Conservation (phyloP, 2,329 filamentous ascomycete genomes). For the Microdochium paspali region DNA sequence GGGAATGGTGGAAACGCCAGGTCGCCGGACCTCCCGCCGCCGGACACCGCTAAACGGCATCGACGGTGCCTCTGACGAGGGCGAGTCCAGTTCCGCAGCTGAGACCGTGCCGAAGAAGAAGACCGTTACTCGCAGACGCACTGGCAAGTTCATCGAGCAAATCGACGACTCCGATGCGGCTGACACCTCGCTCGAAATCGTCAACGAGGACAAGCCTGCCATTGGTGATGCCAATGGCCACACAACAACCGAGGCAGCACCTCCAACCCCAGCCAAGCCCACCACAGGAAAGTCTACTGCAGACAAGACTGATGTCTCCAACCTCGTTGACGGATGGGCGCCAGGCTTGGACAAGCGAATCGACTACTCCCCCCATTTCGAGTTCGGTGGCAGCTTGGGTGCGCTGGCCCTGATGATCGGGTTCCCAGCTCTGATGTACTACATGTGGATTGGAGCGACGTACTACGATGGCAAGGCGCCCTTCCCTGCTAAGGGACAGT, state of each 20-base stretch:
- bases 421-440: constrained; percentile 95
- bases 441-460: constrained; percentile 95
- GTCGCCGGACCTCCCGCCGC: constrained; percentile 36
- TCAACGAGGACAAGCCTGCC: constrained; percentile 12
- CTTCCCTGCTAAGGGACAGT: constrained; percentile 53
- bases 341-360: constrained; percentile 52
- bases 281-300: constrained; percentile 3
- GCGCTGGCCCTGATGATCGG: constrained; percentile 78
- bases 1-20: constrained; percentile 50
- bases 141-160: constrained; percentile 40
- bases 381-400: constrained; percentile 85
- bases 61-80: constrained; percentile 35
- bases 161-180: constrained; percentile 31
- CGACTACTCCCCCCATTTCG: constrained; percentile 56
- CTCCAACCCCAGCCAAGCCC: not conserved
- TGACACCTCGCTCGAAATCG: constrained; percentile 4
- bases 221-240: constrained; percentile 15
- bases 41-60: constrained; percentile 34
- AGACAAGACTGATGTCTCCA: constrained; percentile 7
- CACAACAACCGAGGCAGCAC: constrained; percentile 4
- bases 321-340: constrained; percentile 45
- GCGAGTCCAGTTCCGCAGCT: constrained; percentile 37
- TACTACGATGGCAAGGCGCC: constrained; percentile 87
- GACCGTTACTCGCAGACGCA: constrained; percentile 33
- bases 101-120: constrained; percentile 27